Evolutionary conservation across 371 early-diverging fungal genomes (phyloP).

Genomic region (Haplosporangium sp.): DNA sequence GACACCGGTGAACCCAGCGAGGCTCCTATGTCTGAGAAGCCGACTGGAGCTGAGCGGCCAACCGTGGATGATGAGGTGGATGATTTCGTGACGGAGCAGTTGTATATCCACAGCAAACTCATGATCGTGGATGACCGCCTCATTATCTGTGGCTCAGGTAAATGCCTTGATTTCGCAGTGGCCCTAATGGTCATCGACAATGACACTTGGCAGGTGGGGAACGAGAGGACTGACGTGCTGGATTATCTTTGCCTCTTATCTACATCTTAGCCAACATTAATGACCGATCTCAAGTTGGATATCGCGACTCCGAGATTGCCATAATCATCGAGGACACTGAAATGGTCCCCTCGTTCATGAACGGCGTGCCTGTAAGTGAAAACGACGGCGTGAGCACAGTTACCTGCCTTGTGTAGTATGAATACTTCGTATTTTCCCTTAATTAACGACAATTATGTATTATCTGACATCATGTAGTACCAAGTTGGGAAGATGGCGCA

Average conservation of each 20-base stretch:
- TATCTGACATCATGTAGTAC: constrained; percentile 51
- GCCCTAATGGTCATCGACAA: neutral
- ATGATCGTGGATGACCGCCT: constrained; percentile 91
- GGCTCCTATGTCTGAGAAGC: neutral
- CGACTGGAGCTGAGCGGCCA: neutral
- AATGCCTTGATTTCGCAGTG: neutral
- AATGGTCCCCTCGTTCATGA: constrained; percentile 72
- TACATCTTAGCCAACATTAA: constrained; percentile 81
- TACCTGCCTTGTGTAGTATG: neutral
- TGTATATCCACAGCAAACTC: constrained; percentile 92
- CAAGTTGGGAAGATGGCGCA: constrained; percentile 79
- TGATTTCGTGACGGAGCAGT: constrained; percentile 78
- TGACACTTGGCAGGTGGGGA: neutral
- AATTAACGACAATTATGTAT: neutral
- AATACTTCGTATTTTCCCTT: neutral
- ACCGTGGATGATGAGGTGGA: constrained; percentile 41
- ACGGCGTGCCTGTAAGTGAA: constrained; percentile 68
- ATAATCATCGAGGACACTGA: constrained; percentile 83
- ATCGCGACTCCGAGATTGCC: constrained; percentile 91
- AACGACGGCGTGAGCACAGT: no score
- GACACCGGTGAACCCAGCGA: neutral
- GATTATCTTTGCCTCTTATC: neutral
- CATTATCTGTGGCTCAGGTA: constrained; percentile 85
- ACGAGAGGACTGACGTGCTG: no score
- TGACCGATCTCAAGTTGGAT: constrained; percentile 87